Evolutionary conservation across 1,284 basidiomycete species (phyloP), one percentile per base, ranked within the genome.

Genomic region (Vanrija sp.): DNA sequence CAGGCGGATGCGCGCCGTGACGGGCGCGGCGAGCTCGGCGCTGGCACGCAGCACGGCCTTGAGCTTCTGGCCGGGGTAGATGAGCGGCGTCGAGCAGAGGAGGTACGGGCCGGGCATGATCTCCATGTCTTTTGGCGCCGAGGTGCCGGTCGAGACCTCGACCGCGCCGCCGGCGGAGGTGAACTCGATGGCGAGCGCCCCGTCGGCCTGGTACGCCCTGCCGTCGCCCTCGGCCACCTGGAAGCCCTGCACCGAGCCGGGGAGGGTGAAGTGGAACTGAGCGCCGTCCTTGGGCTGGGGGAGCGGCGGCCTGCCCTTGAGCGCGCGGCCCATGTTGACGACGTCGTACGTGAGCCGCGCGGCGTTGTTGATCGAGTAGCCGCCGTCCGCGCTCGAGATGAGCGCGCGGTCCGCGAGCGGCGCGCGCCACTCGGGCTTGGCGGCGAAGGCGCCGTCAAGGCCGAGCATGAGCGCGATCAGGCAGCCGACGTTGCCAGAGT

Each of bases 301-400:
- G 41, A 49, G 24, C 20, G 48, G 8, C 9, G 48, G 39, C 48
- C 43, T 49, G 39, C 39, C 48, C 6, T 38, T 24, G 16, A 49
- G 48, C 16, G 25, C 39, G 15, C 48, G 48, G 23, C 48, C 48
- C 37, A 49, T 41, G 48, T 49, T 49, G 48, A 35, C 35, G 20
- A 49, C 22, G 24, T 49, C 48, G 10, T 31, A 19, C 25, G 48
- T 25, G 48, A 49, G 24, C 6, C 48, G 39, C 10, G 39, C 41
- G 48, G 48, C 48, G 39, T 49, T 49, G 48, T 49, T 49, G 37
- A 49, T 49, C 12, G 48, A 49, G 41, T 49, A 49, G 39, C 48
- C 48, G 15, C 43, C 43, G 15, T 41, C 37, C 12, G 48, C 37
- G 24, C 48, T 49, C 22, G 48, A 49, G 48, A 49, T 49, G 38